Conservation (phyloP, 345 rosid genomes). For the Euphorbia tirucalli region DNA sequence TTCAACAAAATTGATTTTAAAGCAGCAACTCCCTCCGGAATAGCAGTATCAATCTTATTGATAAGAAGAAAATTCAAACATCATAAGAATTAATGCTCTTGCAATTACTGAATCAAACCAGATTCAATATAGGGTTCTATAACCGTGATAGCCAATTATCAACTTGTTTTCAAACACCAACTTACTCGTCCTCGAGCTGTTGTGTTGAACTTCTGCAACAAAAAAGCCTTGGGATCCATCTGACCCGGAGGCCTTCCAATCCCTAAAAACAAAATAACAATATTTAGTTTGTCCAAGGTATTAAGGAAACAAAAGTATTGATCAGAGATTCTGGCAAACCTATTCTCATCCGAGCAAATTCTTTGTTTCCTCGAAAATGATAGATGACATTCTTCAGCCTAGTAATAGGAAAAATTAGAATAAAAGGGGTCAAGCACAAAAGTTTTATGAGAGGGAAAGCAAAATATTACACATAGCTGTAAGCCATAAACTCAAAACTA, state of each 20-base stretch:
- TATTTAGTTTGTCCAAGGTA: not conserved
- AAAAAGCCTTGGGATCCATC: constrained; percentile 96
- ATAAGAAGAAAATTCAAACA: constrained; percentile 14
- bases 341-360: constrained; percentile 81
- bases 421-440: not conserved
- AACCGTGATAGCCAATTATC: not conserved
- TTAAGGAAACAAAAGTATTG: not conserved
- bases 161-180: not conserved
- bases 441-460: not conserved
- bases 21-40: constrained; percentile 67
- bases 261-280: constrained; percentile 34
- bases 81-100: not conserved
- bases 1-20: constrained; percentile 61
- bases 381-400: constrained; percentile 62
- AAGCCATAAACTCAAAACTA: not conserved
- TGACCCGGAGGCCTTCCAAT: constrained; percentile 90
- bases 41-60: constrained; percentile 62
- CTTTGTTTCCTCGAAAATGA: constrained; percentile 72
- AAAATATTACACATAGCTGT: not conserved
- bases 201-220: constrained; percentile 77
- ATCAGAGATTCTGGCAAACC: constrained; percentile 44
- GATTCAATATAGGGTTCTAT: not conserved
- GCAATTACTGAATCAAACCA: not conserved
- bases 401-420: not conserved
- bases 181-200: constrained; percentile 61